phyloP scores from a whole-genome alignment of 371 early-diverging fungal species.

The Mortierella sp. region DNA sequence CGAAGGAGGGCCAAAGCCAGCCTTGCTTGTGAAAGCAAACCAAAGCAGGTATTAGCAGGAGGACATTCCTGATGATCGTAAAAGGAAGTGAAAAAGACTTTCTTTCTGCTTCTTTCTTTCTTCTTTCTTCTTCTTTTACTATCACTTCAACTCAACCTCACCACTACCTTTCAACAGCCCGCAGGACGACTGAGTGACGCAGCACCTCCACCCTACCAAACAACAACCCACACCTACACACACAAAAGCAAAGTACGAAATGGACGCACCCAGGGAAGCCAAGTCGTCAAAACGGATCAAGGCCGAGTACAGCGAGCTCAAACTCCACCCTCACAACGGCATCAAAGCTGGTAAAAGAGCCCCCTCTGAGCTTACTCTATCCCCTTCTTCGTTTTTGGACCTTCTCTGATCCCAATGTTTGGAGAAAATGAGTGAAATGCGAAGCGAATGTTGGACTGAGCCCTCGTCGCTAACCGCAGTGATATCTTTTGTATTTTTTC shows the following conservation, averaged over 20 bases:
- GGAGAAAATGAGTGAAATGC: too few species aligned
- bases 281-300: conserved; percentile 8
- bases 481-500: too few species aligned
- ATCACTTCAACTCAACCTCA: background rate
- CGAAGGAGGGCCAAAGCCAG: too few species aligned
- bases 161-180: background rate
- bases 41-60: background rate
- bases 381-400: too few species aligned
- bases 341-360: background rate
- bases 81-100: background rate
- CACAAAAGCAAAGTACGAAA: background rate
- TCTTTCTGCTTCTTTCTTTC: background rate
- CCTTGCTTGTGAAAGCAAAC: too few species aligned
- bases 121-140: background rate
- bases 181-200: background rate
- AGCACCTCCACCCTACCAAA: background rate
- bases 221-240: background rate
- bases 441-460: background rate
- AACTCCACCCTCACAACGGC: conserved; percentile 1
- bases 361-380: too few species aligned
- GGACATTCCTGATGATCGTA: background rate
- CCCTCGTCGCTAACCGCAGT: background rate
- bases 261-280: background rate
- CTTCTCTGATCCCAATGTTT: too few species aligned
- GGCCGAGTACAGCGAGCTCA: conserved; percentile 8